Conservation (phyloP, 2,329 filamentous ascomycete genomes). For the Fonsecaea pedrosoi region DNA sequence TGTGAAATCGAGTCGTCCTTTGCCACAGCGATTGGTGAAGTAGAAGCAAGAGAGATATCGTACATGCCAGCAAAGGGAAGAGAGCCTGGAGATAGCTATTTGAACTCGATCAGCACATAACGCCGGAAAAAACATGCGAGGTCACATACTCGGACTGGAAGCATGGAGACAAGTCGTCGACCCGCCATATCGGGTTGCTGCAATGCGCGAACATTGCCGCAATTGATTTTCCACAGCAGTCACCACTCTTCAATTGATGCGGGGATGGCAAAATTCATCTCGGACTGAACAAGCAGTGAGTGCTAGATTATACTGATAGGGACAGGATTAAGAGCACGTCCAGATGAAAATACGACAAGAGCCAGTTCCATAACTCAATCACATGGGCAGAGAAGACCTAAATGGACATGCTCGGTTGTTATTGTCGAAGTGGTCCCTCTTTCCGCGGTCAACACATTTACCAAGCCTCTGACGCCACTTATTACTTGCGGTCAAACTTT, state of each 20-base stretch:
- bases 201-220: constrained; percentile 63
- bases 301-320: constrained; percentile 6
- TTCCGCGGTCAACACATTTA: background rate
- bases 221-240: constrained; percentile 25
- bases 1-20: constrained; percentile 14
- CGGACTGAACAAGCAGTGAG: constrained; percentile 4
- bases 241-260: constrained; percentile 26
- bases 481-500: background rate
- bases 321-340: constrained; percentile 7
- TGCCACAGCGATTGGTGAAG: constrained; percentile 17
- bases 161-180: constrained; percentile 68
- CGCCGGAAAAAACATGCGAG: constrained; percentile 1
- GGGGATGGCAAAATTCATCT: constrained; percentile 25
- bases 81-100: constrained; percentile 78
- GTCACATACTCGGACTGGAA: constrained; percentile 62
- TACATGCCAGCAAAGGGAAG: constrained; percentile 75
- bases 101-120: constrained; percentile 14
- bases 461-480: background rate
- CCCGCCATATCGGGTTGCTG: constrained; percentile 63
- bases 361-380: background rate
- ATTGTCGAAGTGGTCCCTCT: background rate
- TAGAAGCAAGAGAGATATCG: constrained; percentile 67
- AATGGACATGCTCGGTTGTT: constrained; percentile 3
- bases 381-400: background rate
- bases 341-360: background rate